Evolutionary conservation across 257 asterid genomes (phyloP).

Genomic region (Nemophila menziesii): DNA sequence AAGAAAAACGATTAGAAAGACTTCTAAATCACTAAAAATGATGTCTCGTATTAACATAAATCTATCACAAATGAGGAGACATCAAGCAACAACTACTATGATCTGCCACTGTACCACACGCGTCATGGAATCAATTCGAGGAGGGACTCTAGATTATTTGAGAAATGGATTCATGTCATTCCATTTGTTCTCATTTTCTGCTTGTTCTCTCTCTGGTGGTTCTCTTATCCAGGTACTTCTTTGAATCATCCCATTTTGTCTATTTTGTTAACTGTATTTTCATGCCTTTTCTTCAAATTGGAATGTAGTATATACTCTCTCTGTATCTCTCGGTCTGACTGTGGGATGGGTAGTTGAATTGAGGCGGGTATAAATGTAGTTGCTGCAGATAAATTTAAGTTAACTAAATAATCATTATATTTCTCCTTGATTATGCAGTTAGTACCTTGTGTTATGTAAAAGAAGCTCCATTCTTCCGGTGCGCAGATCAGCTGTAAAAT

Average conservation of each 20-base stretch:
- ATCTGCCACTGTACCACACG: conserved; percentile 9
- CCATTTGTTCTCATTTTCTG: conserved; percentile 29
- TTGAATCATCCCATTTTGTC: background rate
- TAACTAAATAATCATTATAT: too few species aligned
- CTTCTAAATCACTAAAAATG: too few species aligned
- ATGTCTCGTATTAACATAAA: too few species aligned
- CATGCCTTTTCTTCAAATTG: background rate
- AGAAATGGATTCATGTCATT: conserved; percentile 28
- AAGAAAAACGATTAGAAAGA: too few species aligned
- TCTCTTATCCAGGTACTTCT: conserved; percentile 29
- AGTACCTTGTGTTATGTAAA: too few species aligned
- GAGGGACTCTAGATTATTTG: conserved; percentile 6
- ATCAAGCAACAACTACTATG: too few species aligned
- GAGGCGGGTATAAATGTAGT: background rate
- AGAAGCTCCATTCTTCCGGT: too few species aligned
- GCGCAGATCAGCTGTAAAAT: too few species aligned
- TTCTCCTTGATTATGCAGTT: background rate
- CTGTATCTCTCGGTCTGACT: background rate
- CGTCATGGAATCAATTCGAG: background rate
- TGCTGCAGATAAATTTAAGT: background rate
- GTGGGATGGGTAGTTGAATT: background rate
- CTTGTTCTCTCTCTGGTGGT: conserved; percentile 49
- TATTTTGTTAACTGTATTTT: background rate
- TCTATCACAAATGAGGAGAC: too few species aligned
- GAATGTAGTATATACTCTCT: background rate